Evolutionary conservation across 2,329 filamentous ascomycete species (phyloP).

Genomic region (Fusarium setosum): DNA sequence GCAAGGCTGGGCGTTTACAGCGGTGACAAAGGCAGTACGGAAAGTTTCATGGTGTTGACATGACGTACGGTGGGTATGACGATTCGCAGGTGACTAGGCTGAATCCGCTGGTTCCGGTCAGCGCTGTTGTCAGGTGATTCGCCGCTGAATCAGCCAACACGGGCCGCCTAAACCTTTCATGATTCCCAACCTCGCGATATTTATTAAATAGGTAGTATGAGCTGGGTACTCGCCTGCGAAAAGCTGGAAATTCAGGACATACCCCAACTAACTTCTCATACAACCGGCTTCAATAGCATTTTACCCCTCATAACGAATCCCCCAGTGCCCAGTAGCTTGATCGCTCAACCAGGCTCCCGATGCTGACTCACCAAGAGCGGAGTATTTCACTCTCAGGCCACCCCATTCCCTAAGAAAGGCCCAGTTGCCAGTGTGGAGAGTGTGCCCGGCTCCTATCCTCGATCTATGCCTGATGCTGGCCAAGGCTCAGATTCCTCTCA

Average conservation of each 20-base stretch:
- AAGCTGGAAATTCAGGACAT: neutral
- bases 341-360: neutral
- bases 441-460: neutral
- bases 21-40: neutral
- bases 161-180: too few relatives aligned
- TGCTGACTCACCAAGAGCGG: neutral
- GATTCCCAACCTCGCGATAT: neutral
- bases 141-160: constrained; percentile 6
- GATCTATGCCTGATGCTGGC: neutral
- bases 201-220: too few relatives aligned
- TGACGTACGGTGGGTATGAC: neutral
- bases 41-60: constrained; percentile 13
- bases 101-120: constrained; percentile 11
- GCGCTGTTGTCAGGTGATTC: constrained; percentile 22
- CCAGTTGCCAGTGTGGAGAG: neutral
- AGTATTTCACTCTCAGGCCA: constrained; percentile 6
- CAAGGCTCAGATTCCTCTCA: constrained; percentile 3
- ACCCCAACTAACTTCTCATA: neutral
- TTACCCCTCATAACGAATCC: neutral
- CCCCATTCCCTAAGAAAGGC: neutral
- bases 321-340: neutral
- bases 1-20: neutral
- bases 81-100: neutral
- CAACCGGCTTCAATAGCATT: neutral
- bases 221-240: too few relatives aligned